Evolutionary conservation across 805 yeast genomes (phyloP), one percentile per base, ranked within the genome.

Genomic region (Clavispora carvajalis): DNA sequence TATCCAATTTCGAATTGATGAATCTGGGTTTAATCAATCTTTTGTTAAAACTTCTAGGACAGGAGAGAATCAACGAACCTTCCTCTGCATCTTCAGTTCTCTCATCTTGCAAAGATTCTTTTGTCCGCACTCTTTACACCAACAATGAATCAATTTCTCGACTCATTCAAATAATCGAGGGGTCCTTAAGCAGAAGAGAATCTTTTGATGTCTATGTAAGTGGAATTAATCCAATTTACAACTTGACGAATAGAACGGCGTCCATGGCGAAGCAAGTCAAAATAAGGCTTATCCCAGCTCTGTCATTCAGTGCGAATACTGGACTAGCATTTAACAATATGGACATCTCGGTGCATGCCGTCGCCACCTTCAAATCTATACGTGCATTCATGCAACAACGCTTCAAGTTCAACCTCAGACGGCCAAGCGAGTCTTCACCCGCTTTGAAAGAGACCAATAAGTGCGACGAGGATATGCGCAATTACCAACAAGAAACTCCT

Each of bases 1-100:
- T 84, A 5, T 85, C 95, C 0, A 81, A 90, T 43, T 86, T 80
- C 62, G 95, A 88, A 55, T 64, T 89, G 24, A 69, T 80, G 5
- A 73, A 83, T 2, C 83, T 89, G 2, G 89, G 89, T 0, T 57
- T 85, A 6, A 69, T 83, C 7, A 65, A 67, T 5, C 51, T 22
- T 15, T 28, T 28, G 9, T 11, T 15, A 16, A 16, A 12, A 8
- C 19, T 28, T 10, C 16, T 28, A 13, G 10, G 10, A 16, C 7
- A 7, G n/a, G 6, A 16, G 4, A 13, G 19, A 15, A 5, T 5
- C 3, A 28, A 10, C 9, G 16, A 15, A 3, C 5, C 10, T 6
- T 28, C 9, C 9, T 5, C 18, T 10, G 15, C 31, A 4, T 7
- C 8, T 13, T 16, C n/a, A n/a, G n/a, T n/a, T n/a, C n/a, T 11